Evolutionary conservation across 805 yeast genomes (phyloP).

Genomic region (Komagataella pastoris): DNA sequence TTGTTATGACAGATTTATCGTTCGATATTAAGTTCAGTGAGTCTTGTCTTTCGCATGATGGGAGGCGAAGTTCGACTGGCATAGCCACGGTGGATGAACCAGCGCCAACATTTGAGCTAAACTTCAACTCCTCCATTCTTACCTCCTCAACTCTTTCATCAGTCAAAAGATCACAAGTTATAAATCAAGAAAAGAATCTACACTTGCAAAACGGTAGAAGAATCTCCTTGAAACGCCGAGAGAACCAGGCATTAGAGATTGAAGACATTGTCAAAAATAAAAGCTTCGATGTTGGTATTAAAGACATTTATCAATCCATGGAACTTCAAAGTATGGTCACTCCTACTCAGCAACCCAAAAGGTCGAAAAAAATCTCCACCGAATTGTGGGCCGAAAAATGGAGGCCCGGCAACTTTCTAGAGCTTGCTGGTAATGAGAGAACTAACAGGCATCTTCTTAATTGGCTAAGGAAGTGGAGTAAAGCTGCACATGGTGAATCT

Average conservation of each 20-base stretch:
- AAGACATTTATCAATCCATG: neutral
- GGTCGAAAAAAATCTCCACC: slow-evolving; percentile 1
- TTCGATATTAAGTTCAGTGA: neutral
- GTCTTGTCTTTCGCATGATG: neutral
- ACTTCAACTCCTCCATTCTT: neutral
- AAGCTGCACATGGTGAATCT: slow-evolving; percentile 18
- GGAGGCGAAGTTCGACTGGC: neutral
- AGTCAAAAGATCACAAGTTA: neutral
- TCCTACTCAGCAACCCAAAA: slow-evolving; percentile 5
- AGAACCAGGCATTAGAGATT: neutral
- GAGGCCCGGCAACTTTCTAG: slow-evolving; percentile 50
- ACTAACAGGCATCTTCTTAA: slow-evolving; percentile 42
- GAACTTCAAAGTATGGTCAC: neutral
- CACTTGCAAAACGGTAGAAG: neutral
- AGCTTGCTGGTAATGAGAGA: slow-evolving; percentile 56
- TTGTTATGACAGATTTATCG: neutral
- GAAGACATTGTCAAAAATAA: neutral
- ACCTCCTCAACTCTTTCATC: neutral
- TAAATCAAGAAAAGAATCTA: neutral
- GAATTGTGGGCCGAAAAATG: slow-evolving; percentile 49
- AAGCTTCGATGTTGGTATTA: neutral
- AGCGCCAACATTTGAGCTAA: neutral
- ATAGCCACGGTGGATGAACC: neutral
- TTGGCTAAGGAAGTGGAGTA: slow-evolving; percentile 62
- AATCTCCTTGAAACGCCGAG: neutral